Base-by-base conservation (phyloP, 1,139 yeast species). In the Sugiyamaella grinbergsii region DNA sequence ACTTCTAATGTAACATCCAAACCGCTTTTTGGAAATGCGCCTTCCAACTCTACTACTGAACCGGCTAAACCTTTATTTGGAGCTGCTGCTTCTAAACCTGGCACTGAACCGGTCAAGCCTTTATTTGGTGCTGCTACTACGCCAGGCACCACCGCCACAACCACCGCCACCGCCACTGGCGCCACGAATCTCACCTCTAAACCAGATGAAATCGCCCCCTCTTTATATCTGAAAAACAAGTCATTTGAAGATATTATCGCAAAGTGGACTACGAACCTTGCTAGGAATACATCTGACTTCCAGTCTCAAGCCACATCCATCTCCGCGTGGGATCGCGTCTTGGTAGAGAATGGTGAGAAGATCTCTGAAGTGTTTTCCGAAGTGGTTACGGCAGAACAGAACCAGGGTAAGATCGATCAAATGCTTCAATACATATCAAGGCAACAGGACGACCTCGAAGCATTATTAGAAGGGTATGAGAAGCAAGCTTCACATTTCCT, bases 381-480 rank as follows among this genome's bases (percentile, higher is more conserved):
- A 57, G 85, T 94, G 1, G 71, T 85, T 31, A 81, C 81, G 53
- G 95, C 96, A 1, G 97, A 91, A 63, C 87, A 86, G 60, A 80
- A 86, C 49, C 97, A 93, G 64, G 76, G 77, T 40, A 87, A 85
- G 60, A 84, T 93, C 47, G 98, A 94, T 61, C 97, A 90, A 67
- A 85, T 90, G 47, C 73, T 94, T 50, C 75, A 83, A 49, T 91
- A 90, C 65, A 87, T 93, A 45, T 95, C 87, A 63, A 82, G 85
- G 60, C 98, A 94, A 65, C 98, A 94, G 65, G 89, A 86, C 57
- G 98, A 93, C 63, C 74, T 93, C 50, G 98, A 91, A 56, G 76
- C 80, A 23, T 76, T 93, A 59, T 78, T 93, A 56, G 89, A 86
- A 59, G 85, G 83, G 57, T 91, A 91, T 64, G 98, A 93, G 68